Base-by-base conservation (phyloP, 306 rosid genomes). In the Styphnolobium japonicum region DNA sequence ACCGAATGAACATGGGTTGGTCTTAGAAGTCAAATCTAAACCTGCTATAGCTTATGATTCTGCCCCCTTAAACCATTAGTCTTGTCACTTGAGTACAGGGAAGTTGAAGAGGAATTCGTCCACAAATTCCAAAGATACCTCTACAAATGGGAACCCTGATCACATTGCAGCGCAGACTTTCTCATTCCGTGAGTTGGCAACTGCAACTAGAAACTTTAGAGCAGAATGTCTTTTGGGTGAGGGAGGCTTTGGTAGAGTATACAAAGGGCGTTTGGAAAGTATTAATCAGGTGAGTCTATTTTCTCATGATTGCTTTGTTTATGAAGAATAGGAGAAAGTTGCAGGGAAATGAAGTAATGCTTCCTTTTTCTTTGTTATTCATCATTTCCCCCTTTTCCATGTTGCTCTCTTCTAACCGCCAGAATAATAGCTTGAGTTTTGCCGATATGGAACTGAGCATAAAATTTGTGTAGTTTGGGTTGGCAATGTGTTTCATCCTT, bases 181-280 rank as follows among this genome's bases (percentile, higher is more conserved):
- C 79, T 62, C 91, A 37, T 95, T 92, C 82, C 97, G 97, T 10
- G 98, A 92, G 79, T 80, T 95, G 91, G 98, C 96, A 18, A 83
- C 86, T 48, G 98, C 98, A 46, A 89, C 98, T 79, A 95, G 89
- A 83, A 92, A 95, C 80, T 95, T 95, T 71, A 87, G 93, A 81
- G 78, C 90, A 0, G 98, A 93, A 27, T 89, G 96, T 76, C 89
- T 88, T 49, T 58, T 95, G 85, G 98, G 98, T 0, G 97, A 91
- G 81, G 98, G 98, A 34, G 97, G 98, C 48, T 95, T 95, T 78
- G 98, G 98, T 73, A 88, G 92, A 86, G 98, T 91, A 23, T 95
- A 90, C 81, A 95, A 90, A 87, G 98, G 98, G 73, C 90, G 81
- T 63, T 71, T 95, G 74, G 97, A 93, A 78, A 85, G 86, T 75